Evolutionary conservation across 1,284 basidiomycete genomes (phyloP).

Genomic region (Puccinia horiana): DNA sequence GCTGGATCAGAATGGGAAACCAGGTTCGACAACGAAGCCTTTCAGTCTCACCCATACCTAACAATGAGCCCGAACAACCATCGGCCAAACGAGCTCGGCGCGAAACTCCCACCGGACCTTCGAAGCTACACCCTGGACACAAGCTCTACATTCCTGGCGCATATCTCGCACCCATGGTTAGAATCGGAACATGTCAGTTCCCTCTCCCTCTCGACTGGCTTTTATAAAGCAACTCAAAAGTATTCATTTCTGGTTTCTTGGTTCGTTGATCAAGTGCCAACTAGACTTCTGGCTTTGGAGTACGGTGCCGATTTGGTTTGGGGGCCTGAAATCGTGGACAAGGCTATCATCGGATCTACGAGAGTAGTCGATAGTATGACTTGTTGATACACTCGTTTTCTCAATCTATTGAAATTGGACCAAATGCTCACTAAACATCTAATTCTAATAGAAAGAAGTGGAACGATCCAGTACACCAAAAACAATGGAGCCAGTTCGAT

Average conservation of each 20-base stretch:
- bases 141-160: conserved; percentile 53
- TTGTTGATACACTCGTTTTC: background rate
- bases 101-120: background rate
- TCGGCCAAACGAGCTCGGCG: background rate
- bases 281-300: conserved; percentile 80
- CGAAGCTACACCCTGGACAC: background rate
- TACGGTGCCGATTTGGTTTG: conserved; percentile 94
- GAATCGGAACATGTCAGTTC: conserved; percentile 77
- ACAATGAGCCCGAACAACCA: background rate
- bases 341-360: conserved; percentile 83
- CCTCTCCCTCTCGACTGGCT: background rate
- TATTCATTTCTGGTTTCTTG: conserved; percentile 1
- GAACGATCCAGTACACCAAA: conserved; percentile 81
- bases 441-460: conserved; percentile 66
- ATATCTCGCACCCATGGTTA: conserved; percentile 85
- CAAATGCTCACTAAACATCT: too few relatives aligned
- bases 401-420: too few relatives aligned
- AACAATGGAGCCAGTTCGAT: conserved; percentile 68
- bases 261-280: conserved; percentile 64
- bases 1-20: background rate
- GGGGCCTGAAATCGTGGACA: conserved; percentile 88
- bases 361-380: conserved; percentile 78
- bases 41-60: background rate
- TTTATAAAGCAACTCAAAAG: background rate
- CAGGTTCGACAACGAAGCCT: background rate